Evolutionary conservation across 768 basidiomycete species (phyloP).

Genomic region (Naganishia friedmannii): DNA sequence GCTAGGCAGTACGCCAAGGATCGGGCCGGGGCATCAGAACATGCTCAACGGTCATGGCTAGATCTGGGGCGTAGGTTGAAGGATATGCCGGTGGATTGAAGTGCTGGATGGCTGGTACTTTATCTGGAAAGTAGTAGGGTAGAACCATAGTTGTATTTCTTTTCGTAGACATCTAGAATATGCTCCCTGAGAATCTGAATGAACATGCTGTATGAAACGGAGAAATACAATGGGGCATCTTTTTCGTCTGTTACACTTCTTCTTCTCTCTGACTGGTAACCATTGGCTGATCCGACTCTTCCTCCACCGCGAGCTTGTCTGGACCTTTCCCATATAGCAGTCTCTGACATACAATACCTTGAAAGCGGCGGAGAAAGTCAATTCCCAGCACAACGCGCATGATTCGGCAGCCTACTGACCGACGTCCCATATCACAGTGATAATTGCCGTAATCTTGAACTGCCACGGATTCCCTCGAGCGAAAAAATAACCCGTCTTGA

Average conservation of each 20-base stretch:
- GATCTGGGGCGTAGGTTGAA: slow-evolving; percentile 69
- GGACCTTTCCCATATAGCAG: slow-evolving; percentile 4
- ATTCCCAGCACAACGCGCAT: not conserved
- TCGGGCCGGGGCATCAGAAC: slow-evolving; percentile 67
- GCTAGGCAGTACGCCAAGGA: slow-evolving; percentile 71
- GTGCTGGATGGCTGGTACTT: not conserved
- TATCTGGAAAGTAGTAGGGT: not conserved
- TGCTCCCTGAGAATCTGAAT: not conserved
- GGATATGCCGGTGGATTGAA: slow-evolving; percentile 79
- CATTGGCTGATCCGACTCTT: slow-evolving; percentile 10
- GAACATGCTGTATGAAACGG: not conserved
- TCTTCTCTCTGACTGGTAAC: slow-evolving; percentile 1
- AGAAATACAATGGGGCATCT: not conserved
- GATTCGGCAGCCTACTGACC: slow-evolving; percentile 31
- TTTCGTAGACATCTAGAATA: not conserved
- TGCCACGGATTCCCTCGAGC: slow-evolving; percentile 44
- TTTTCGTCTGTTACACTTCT: not conserved
- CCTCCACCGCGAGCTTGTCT: not conserved
- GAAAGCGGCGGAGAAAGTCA: not conserved
- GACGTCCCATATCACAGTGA: slow-evolving; percentile 48
- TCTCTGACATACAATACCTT: slow-evolving; percentile 13
- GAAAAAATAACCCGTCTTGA: slow-evolving; percentile 51
- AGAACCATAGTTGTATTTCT: not conserved
- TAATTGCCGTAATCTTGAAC: slow-evolving; percentile 48
- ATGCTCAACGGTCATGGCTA: slow-evolving; percentile 68